These are phyloP conservation scores for Aspergillus asperescens DNA, from an alignment of 495 filamentous ascomycete species.

Conservation along the genomic window DNA sequence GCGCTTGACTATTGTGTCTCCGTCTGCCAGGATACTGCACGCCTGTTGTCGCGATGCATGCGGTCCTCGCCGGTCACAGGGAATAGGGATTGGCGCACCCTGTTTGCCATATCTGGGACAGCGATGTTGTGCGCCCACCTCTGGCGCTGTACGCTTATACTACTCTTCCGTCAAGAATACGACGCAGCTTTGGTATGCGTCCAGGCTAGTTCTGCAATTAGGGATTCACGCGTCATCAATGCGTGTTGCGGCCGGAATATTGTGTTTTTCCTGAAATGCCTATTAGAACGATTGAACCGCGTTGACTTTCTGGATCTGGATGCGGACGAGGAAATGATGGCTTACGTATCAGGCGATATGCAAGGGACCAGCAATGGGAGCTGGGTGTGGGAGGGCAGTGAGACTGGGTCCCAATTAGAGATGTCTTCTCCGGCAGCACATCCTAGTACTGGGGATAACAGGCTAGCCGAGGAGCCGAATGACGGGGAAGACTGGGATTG, in stretches of 20 bases:
- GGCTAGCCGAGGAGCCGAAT: conserved; percentile 15
- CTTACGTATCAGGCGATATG: conserved; percentile 83
- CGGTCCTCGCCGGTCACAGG: conserved; percentile 21
- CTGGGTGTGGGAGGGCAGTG: conserved; percentile 82
- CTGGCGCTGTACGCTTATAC: conserved; percentile 81
- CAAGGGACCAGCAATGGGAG: conserved; percentile 73
- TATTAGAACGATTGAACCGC: conserved; percentile 54
- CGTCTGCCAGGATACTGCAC: conserved; percentile 71
- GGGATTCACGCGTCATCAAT: conserved; percentile 64
- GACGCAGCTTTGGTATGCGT: conserved; percentile 67
- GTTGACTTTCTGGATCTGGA: conserved; percentile 50
- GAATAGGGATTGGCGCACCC: conserved; percentile 42
- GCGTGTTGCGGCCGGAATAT: conserved; percentile 76
- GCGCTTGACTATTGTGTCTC: conserved; percentile 74
- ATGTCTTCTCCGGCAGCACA: conserved; percentile 19
- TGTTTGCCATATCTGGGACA: conserved; percentile 51
- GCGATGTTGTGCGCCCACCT: conserved; percentile 77
- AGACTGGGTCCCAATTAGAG: conserved; percentile 41
- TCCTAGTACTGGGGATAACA: not conserved
- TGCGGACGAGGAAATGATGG: conserved; percentile 86
- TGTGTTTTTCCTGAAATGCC: conserved; percentile 69
- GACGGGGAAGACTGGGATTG: conserved; percentile 52
- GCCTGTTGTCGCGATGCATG: conserved; percentile 63
- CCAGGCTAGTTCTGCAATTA: conserved; percentile 62
- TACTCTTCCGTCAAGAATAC: conserved; percentile 69